Base-by-base conservation (phyloP, 2,329 filamentous ascomycete genomes). In the Chaetomium strumarium region DNA sequence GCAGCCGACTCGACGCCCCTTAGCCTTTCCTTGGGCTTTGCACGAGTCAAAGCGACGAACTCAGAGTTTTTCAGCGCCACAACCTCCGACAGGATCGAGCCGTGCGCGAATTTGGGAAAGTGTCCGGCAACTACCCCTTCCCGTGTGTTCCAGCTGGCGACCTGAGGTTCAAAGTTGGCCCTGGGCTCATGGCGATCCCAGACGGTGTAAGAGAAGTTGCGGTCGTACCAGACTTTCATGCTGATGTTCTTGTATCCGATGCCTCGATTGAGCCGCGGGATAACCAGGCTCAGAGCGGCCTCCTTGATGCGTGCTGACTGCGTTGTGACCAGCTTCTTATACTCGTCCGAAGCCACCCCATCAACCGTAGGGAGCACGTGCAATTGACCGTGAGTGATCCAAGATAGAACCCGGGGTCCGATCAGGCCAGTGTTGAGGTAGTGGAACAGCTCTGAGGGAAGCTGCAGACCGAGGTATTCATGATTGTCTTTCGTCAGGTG, bases 361-460 rank as follows among this genome's bases (percentile, higher is more conserved):
- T 96, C 93, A 49, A 96, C 75, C 5, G 92, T 93, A n/a, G 92
- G 86, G 47, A 83, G 78, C 47, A 96, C 79, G 30, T 87, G 72
- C 52, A 95, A 80, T 66, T 92, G 84, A 58, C 86, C 83, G 49
- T 89, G 86, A 5, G 88, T 86, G 61, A 96, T 82, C 79, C 85
- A 92, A 66, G 86, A 88, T 12, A 95, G 78, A 36, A 96, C 76
- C 44, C 88, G 83, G 20, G 90, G 78, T 29, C 88, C 83, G 58
- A 97, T 82, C 40, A 96, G 73, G 33, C 90, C 93, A 47, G 81
- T 84, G 53, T 90, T 90, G 46, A 96, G 77, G 67, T 97, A 97
- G 68, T 90, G 87, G 67, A 92, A 91, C 16, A 97, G 76, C 69
- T 99, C 93, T 38, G 90, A 84, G 0, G 93, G 90, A 5, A 99